A percentile compares a stretch with the other conserved stretches of the same genome.
phyloP scores from a whole-genome alignment of 192 early-diverging fungal species.

The Backusella luteola region DNA sequence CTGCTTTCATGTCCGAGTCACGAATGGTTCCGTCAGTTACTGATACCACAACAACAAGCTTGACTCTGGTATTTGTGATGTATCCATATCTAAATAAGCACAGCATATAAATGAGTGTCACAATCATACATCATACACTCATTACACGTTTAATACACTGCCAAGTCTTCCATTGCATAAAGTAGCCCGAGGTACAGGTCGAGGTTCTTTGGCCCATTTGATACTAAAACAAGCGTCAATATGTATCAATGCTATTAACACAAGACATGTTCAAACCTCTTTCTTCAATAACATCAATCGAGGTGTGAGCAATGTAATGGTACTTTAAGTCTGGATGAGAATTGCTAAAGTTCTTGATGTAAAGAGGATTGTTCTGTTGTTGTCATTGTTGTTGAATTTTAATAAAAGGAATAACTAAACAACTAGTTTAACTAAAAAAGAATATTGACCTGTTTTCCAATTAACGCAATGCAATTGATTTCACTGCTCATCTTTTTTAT shows the following conservation, averaged over 20 bases:
- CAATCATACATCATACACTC: not conserved
- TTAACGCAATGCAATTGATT: constrained; percentile 57
- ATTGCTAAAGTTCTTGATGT: constrained; percentile 74
- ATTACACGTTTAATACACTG: constrained; percentile 57
- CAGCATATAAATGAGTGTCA: constrained; percentile 10
- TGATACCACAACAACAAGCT: constrained; percentile 66
- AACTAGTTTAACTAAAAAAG: not conserved
- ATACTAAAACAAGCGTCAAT: constrained; percentile 31
- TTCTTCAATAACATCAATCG: constrained; percentile 89
- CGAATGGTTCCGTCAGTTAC: constrained; percentile 75
- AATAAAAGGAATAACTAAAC: not conserved
- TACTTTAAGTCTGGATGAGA: constrained; percentile 80
- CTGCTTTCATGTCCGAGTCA: constrained; percentile 78
- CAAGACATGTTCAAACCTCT: constrained; percentile 45
- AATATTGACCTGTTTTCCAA: constrained; percentile 50
- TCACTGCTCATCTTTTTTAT: constrained; percentile 42
- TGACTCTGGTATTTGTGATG: constrained; percentile 83
- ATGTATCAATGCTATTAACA: not conserved
- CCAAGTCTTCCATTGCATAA: constrained; percentile 86
- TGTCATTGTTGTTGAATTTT: not conserved
- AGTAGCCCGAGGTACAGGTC: constrained; percentile 89
- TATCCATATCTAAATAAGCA: constrained; percentile 66
- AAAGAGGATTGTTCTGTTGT: constrained; percentile 81
- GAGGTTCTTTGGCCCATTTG: constrained; percentile 58
- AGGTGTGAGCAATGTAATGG: constrained; percentile 90